Evolutionary conservation across 2,329 filamentous ascomycete genomes (phyloP).

Genomic region (Pyrenophora graminea): DNA sequence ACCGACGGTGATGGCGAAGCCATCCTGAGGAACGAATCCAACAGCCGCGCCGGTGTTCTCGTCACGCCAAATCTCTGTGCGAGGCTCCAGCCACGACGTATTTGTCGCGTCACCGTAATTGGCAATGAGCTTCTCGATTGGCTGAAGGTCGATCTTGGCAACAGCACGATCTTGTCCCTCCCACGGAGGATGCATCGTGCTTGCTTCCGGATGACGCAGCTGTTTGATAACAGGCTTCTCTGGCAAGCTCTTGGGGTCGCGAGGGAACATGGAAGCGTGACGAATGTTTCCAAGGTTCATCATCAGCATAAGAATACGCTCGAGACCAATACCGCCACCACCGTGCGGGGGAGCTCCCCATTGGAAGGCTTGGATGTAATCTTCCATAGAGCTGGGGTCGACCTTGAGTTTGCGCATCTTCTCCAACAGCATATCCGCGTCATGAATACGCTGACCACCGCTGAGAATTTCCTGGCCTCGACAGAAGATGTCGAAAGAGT

Average conservation of each 20-base stretch:
- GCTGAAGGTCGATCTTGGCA: conserved; percentile 63
- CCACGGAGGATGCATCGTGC: conserved; percentile 75
- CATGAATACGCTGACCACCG: conserved; percentile 90
- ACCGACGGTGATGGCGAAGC: conserved; percentile 82
- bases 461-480: conserved; percentile 91
- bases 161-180: conserved; percentile 54
- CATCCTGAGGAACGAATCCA: conserved; percentile 76
- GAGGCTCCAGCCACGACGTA: conserved; percentile 89
- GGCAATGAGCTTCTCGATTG: conserved; percentile 84
- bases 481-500: conserved; percentile 94
- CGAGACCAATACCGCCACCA: conserved; percentile 85
- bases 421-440: conserved; percentile 71
- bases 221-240: conserved; percentile 63
- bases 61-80: conserved; percentile 87
- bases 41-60: conserved; percentile 77
- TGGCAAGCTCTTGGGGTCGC: conserved; percentile 86
- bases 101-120: conserved; percentile 96
- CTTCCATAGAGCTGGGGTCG: conserved; percentile 80
- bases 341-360: conserved; percentile 88
- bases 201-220: conserved; percentile 85
- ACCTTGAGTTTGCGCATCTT: conserved; percentile 79
- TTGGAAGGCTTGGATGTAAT: conserved; percentile 87
- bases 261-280: conserved; percentile 82
- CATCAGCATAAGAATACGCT: conserved; percentile 84
- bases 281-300: conserved; percentile 87